Evolutionary conservation across 2,329 filamentous ascomycete species (phyloP).

Genomic region (Cadophora luteo-olivacea): DNA sequence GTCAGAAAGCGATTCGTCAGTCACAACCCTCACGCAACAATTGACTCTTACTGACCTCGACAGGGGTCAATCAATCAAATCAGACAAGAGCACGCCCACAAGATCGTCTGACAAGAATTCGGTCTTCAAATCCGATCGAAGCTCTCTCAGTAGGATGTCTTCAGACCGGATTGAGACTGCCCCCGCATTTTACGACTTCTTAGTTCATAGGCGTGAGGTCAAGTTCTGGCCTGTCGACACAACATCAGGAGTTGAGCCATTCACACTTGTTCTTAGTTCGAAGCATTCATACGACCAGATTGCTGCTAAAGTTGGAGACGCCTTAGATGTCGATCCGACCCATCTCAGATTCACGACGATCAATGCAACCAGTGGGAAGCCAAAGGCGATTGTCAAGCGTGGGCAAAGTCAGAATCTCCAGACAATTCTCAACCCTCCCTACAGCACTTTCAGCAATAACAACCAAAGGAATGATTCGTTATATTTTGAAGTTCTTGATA

Average conservation of each 20-base stretch:
- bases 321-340: slow-evolving; percentile 78
- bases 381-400: slow-evolving; percentile 80
- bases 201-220: slow-evolving; percentile 82
- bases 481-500: slow-evolving; percentile 93
- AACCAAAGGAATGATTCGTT: slow-evolving; percentile 78
- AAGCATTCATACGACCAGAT: slow-evolving; percentile 92
- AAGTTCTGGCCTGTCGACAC: slow-evolving; percentile 71
- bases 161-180: slow-evolving; percentile 71
- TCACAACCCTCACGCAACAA: slow-evolving; percentile 20
- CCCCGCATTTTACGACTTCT: slow-evolving; percentile 89
- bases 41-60: slow-evolving; percentile 32
- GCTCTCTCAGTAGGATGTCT: background rate
- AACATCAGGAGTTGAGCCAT: slow-evolving; percentile 63
- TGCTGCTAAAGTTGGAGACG: slow-evolving; percentile 80
- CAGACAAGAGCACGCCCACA: background rate
- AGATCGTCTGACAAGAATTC: background rate
- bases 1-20: slow-evolving; percentile 37
- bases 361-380: slow-evolving; percentile 75
- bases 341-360: slow-evolving; percentile 93
- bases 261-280: slow-evolving; percentile 80
- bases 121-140: slow-evolving; percentile 8
- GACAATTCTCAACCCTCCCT: slow-evolving; percentile 79
- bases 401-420: slow-evolving; percentile 69
- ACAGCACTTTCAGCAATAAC: slow-evolving; percentile 72
- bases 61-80: slow-evolving; percentile 29